These are phyloP conservation scores for Lipomyces starkeyi DNA, from an alignment of 805 yeast genomes.

Conservation along the genomic window DNA sequence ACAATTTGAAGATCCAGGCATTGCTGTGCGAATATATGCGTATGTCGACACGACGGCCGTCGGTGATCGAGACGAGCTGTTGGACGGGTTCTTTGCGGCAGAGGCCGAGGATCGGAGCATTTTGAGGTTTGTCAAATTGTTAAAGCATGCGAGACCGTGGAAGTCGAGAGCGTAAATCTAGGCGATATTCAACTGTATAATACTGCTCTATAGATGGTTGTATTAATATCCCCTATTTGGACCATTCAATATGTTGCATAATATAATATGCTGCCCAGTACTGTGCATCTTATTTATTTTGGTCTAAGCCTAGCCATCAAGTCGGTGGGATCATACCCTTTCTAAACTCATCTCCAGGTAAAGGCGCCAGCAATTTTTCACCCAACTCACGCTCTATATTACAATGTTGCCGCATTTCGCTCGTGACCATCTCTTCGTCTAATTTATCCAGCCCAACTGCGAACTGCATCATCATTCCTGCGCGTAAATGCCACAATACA, in stretches of 20 bases:
- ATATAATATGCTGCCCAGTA: background rate
- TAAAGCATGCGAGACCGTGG: constrained; percentile 1
- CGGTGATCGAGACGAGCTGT: background rate
- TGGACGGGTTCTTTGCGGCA: background rate
- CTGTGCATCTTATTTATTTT: background rate
- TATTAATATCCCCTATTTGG: background rate
- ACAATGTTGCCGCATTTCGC: constrained; percentile 26
- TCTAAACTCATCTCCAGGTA: constrained; percentile 53
- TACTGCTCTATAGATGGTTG: background rate
- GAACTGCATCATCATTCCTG: constrained; percentile 81
- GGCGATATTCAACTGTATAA: background rate
- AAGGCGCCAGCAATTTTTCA: constrained; percentile 60
- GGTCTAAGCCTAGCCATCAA: background rate
- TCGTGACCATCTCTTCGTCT: constrained; percentile 52
- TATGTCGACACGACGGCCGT: background rate
- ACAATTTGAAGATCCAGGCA: background rate
- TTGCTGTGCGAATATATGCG: background rate
- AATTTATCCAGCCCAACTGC: constrained; percentile 54
- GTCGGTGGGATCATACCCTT: constrained; percentile 18
- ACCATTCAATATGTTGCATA: background rate
- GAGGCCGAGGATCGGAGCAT: background rate
- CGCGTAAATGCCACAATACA: constrained; percentile 96
- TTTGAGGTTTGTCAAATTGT: background rate
- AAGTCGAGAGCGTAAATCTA: background rate
- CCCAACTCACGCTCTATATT: constrained; percentile 42